Evolutionary conservation across 129 eudicot species (phyloP).

Genomic region (Arctium lappa): DNA sequence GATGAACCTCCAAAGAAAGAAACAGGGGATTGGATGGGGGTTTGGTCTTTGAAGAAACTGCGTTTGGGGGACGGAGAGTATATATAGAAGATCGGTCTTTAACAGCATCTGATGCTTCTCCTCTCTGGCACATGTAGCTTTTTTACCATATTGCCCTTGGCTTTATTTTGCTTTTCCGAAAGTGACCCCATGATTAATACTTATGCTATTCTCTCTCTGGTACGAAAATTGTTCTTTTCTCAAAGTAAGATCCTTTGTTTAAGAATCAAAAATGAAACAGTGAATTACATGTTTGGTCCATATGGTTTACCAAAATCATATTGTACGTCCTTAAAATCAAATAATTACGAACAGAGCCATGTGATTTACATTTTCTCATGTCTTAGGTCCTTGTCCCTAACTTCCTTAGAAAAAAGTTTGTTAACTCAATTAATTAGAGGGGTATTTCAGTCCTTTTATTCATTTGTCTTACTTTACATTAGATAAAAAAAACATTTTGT

Average conservation of each 20-base stretch:
- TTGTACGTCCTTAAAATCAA: too few species aligned
- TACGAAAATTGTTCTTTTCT: not conserved
- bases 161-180: slow-evolving; percentile 13
- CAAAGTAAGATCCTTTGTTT: slow-evolving; percentile 12
- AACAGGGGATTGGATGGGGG: slow-evolving; percentile 10
- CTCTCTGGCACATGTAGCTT: not conserved
- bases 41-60: not conserved
- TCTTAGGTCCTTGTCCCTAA: too few species aligned
- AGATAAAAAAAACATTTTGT: too few species aligned
- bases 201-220: slow-evolving; percentile 16
- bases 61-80: slow-evolving; percentile 9
- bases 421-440: too few species aligned
- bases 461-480: too few species aligned
- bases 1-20: not conserved
- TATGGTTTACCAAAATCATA: too few species aligned
- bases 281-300: too few species aligned
- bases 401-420: too few species aligned
- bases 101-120: slow-evolving; percentile 10
- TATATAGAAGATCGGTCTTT: slow-evolving; percentile 16
- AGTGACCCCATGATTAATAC: slow-evolving; percentile 22
- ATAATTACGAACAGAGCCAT: too few species aligned
- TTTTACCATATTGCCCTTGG: slow-evolving; percentile 9
- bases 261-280: not conserved
- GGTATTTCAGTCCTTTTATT: too few species aligned
- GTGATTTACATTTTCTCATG: too few species aligned